Conservation (phyloP, 768 basidiomycete species). For the Roridomyces roridus region DNA sequence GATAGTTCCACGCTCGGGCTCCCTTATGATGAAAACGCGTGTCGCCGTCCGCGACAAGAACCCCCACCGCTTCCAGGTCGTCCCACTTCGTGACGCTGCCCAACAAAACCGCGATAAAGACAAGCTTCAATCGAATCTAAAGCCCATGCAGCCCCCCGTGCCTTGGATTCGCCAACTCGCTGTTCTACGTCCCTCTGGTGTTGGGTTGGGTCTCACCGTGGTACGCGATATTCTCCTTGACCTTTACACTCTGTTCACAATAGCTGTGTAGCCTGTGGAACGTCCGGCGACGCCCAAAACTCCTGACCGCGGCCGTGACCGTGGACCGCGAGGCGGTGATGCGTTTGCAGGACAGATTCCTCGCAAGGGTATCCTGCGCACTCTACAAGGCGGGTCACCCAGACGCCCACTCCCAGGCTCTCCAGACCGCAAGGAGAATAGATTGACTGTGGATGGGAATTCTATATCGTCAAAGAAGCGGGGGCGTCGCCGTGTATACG, state of each 20-base stretch:
- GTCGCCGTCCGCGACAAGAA: slow-evolving; percentile 50
- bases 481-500: slow-evolving; percentile 6
- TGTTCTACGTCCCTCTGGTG: slow-evolving; percentile 13
- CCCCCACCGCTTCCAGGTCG: slow-evolving; percentile 50
- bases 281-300: neutral
- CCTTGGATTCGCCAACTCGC: slow-evolving; percentile 21
- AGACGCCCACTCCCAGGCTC: slow-evolving; percentile 6
- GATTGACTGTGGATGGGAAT: neutral
- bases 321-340: slow-evolving; percentile 1
- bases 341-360: neutral
- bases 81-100: slow-evolving; percentile 45
- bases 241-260: no score
- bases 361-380: slow-evolving; percentile 10
- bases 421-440: slow-evolving; percentile 24
- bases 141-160: slow-evolving; percentile 7
- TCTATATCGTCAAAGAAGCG: slow-evolving; percentile 8
- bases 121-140: neutral
- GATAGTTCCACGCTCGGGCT: slow-evolving; percentile 14
- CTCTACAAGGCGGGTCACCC: slow-evolving; percentile 19
- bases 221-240: neutral
- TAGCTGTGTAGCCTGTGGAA: neutral
- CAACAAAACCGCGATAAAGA: slow-evolving; percentile 27
- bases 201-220: slow-evolving; percentile 19
- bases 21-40: slow-evolving; percentile 51
- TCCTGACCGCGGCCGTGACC: slow-evolving; percentile 17